Base-by-base conservation (phyloP, 78 protist genomes). In the slime mould (Dictyostelium discoideum) region DNA sequence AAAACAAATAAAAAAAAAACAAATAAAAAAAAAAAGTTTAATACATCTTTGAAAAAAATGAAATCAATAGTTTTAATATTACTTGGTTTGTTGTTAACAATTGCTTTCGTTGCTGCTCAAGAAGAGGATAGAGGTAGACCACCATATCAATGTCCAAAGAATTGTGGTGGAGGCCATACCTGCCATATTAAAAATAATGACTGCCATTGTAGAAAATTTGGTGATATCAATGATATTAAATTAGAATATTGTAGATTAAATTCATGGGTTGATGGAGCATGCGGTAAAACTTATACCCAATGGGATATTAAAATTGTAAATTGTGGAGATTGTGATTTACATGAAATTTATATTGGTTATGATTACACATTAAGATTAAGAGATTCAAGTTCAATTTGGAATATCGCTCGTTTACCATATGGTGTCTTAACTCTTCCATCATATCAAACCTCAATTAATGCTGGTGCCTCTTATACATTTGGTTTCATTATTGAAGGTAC, bases 401-500 rank as follows among this genome's bases (percentile, higher is more conserved):
- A 86, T 39, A 60, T 86, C 1, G 84, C 48, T 13, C 80, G 72
- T 46, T 37, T 65, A 13, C 3, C 40, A 37, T 13, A 44, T 48
- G 84, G 85, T 39, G 77, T 74, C 8, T 46, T 86, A 48, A 24
- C 37, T 10, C 67, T 86, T 13, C 77, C 92, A 73, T 16, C 84
- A 26, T 76, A 73, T 6, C 92, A 86, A 86, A 4, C 18, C 6
- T 50, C 84, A 6, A 76, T 86, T 74, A 86, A 86, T 57, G 81
- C 69, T 14, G 77, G 77, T 26, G 92, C 85, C 4, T 74, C 85
- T 0, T 86, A 86, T 18, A 86, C 92, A 5, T 86, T 86, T 39
- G 92, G 92, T 22, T 76, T 86, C 42, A 86, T 86, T 39, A 46
- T 76, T 54, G 92, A 76, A 50, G 92, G 92, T 5, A 44, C 78